Evolutionary conservation across 108 stramenopile genomes (phyloP).

Genomic region (Parietichytrium sp.): DNA sequence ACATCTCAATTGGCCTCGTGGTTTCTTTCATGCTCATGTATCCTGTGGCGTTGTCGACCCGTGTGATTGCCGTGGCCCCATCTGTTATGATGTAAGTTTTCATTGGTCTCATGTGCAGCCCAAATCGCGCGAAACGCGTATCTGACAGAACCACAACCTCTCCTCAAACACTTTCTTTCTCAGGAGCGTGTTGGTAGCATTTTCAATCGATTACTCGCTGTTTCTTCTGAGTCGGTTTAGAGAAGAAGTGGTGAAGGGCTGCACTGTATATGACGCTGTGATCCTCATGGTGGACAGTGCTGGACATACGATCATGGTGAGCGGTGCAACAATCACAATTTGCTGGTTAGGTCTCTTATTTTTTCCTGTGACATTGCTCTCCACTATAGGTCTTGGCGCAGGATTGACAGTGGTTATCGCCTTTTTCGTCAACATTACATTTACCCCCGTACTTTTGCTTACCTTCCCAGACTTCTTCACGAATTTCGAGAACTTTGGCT

Average conservation of each 20-base stretch:
- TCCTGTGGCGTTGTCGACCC: background rate
- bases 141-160: no score
- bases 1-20: background rate
- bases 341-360: constrained; percentile 36
- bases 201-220: constrained; percentile 16
- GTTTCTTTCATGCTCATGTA: constrained; percentile 29
- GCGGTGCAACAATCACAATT: constrained; percentile 23
- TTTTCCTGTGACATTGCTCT: background rate
- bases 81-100: constrained; percentile 6
- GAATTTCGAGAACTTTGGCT: background rate
- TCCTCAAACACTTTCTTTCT: no score
- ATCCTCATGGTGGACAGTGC: constrained; percentile 23
- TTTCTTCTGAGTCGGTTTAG: background rate
- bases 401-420: constrained; percentile 18
- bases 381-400: constrained; percentile 23
- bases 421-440: background rate
- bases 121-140: no score
- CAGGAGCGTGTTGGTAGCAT: background rate
- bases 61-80: background rate
- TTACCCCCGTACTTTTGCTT: background rate
- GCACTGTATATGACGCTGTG: background rate
- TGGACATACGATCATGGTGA: constrained; percentile 31
- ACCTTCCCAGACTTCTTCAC: background rate
- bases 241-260: constrained; percentile 8
- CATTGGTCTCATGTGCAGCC: no score